Evolutionary conservation across 2,329 filamentous ascomycete genomes (phyloP).

Genomic region (Colletotrichum sp.): DNA sequence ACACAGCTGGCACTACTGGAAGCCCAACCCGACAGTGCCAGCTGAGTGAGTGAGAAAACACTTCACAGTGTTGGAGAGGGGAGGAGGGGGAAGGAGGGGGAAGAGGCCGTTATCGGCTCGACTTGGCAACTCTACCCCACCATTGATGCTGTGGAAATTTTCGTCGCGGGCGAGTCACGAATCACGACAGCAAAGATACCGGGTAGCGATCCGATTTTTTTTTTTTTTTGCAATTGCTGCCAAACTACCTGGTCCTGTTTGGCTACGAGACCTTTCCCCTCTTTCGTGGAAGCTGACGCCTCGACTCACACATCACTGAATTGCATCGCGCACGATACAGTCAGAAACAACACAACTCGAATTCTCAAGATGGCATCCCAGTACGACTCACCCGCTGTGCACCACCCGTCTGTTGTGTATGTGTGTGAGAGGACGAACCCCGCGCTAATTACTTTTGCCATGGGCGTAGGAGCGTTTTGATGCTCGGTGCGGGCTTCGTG

Average conservation of each 20-base stretch:
- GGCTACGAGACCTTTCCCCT: neutral
- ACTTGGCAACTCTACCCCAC: slow-evolving; percentile 9
- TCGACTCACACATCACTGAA: neutral
- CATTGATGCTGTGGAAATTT: slow-evolving; percentile 7
- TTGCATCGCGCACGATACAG: neutral
- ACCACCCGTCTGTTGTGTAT: neutral
- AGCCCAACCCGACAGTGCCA: neutral
- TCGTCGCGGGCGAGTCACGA: slow-evolving; percentile 10
- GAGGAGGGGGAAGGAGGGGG: neutral
- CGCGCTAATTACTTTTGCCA: neutral
- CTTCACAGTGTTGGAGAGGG: neutral
- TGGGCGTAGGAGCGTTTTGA: slow-evolving; percentile 32
- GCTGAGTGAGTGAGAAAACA: neutral
- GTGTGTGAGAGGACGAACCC: neutral
- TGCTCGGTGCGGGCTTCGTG: slow-evolving; percentile 63
- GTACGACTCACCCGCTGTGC: neutral
- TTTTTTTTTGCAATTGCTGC: neutral
- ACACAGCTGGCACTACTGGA: neutral
- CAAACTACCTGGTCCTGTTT: neutral
- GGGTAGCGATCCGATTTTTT: neutral
- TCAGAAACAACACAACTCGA: neutral
- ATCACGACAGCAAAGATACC: neutral
- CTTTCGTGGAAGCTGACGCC: neutral
- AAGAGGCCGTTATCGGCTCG: slow-evolving; percentile 11
- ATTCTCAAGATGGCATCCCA: slow-evolving; percentile 15